Evolutionary conservation across 2,329 filamentous ascomycete species (phyloP).

Genomic region (Fusarium phyllophilum): DNA sequence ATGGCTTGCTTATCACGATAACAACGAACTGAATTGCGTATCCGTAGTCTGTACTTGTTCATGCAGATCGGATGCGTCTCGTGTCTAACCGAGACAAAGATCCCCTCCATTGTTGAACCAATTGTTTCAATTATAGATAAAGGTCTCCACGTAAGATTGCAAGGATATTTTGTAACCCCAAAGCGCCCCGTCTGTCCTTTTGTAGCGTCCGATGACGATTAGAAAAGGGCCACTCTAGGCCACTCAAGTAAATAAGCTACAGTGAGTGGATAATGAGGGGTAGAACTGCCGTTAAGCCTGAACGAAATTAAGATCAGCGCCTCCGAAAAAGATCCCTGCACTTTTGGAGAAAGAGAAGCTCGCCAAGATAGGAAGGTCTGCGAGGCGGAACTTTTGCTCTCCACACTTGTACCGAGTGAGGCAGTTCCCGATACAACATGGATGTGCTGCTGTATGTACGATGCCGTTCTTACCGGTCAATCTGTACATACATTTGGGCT

Average conservation of each 20-base stretch:
- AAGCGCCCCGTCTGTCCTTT: background rate
- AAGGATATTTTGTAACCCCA: background rate
- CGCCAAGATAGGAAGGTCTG: background rate
- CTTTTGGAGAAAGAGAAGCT: background rate
- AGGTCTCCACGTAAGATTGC: background rate
- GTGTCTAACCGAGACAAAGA: background rate
- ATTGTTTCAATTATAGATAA: background rate
- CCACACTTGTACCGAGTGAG: constrained; percentile 21
- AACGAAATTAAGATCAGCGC: background rate
- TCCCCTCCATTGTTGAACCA: background rate
- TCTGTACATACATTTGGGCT: background rate
- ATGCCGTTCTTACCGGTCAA: constrained; percentile 25
- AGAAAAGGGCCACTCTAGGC: background rate
- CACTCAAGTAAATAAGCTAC: background rate
- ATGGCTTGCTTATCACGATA: background rate
- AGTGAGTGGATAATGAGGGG: background rate
- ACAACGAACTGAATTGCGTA: background rate
- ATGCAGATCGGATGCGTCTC: background rate
- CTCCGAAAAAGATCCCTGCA: background rate
- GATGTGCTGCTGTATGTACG: background rate
- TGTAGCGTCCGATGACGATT: constrained; percentile 5
- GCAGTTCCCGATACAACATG: background rate
- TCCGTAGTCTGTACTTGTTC: background rate
- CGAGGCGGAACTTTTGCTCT: constrained; percentile 26
- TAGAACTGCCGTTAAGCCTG: background rate